These are phyloP conservation scores for Triangularia setosa DNA, from an alignment of 2,329 filamentous ascomycete genomes.

Conservation along the genomic window DNA sequence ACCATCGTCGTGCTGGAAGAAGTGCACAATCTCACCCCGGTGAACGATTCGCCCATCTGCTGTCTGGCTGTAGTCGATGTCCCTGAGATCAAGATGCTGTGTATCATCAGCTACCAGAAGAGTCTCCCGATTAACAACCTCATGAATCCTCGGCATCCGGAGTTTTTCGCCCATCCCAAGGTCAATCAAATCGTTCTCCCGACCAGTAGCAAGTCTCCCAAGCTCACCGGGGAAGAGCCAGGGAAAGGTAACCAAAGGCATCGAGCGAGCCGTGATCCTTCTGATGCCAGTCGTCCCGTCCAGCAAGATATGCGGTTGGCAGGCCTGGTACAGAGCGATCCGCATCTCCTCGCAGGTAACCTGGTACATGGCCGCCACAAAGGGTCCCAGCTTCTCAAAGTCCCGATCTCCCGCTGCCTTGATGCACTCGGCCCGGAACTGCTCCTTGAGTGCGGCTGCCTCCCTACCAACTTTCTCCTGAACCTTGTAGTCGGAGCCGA, in stretches of 20 bases:
- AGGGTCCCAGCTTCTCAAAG: conserved; percentile 58
- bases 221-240: conserved; percentile 81
- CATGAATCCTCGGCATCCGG: neutral
- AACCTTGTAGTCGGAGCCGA: conserved; percentile 77
- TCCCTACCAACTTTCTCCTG: conserved; percentile 77
- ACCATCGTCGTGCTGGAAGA: conserved; percentile 26
- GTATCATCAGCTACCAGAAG: neutral
- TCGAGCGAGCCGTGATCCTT: conserved; percentile 43
- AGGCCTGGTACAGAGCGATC: conserved; percentile 50
- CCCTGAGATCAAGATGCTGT: conserved; percentile 14
- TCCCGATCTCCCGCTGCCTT: conserved; percentile 59
- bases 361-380: conserved; percentile 84
- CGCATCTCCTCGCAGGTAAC: conserved; percentile 71
- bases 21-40: conserved; percentile 31
- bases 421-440: conserved; percentile 64
- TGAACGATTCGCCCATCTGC: conserved; percentile 31
- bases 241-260: conserved; percentile 88
- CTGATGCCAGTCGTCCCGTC: conserved; percentile 32
- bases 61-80: conserved; percentile 27
- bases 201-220: conserved; percentile 49
- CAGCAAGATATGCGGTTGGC: conserved; percentile 17
- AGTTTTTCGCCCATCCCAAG: neutral
- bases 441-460: conserved; percentile 60
- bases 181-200: conserved; percentile 5
- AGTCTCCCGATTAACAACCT: neutral